Conservation (phyloP, 1,139 yeast species). For the Debaryomyces subglobosus region DNA sequence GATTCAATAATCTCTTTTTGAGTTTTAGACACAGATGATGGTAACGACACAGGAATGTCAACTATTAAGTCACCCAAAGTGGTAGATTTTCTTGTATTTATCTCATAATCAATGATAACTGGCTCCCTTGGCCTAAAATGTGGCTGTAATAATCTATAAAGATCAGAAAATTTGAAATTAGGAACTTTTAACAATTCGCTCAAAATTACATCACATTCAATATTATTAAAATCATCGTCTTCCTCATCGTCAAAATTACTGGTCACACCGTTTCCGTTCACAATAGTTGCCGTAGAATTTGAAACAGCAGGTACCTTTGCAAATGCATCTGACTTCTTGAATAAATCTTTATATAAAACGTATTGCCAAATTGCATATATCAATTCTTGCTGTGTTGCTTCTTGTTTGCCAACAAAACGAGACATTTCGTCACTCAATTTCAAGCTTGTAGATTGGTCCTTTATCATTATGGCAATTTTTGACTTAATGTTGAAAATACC, state of each 20-base stretch:
- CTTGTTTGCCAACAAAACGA: slow-evolving; percentile 70
- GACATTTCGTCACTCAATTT: slow-evolving; percentile 66
- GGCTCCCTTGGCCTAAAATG: slow-evolving; percentile 80
- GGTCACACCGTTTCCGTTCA: slow-evolving; percentile 16
- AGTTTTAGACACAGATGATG: slow-evolving; percentile 43
- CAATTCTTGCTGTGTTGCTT: slow-evolving; percentile 85
- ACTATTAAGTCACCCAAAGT: slow-evolving; percentile 80
- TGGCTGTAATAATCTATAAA: slow-evolving; percentile 63
- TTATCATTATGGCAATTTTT: slow-evolving; percentile 78
- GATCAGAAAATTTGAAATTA: slow-evolving; percentile 67
- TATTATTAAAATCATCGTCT: slow-evolving; percentile 46
- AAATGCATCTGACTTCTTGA: slow-evolving; percentile 42
- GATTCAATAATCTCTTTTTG: slow-evolving; percentile 44
- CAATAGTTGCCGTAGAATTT: slow-evolving; percentile 20
- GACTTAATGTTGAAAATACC: slow-evolving; percentile 72
- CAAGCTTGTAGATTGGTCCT: slow-evolving; percentile 65
- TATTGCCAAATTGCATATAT: slow-evolving; percentile 88
- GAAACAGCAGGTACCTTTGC: slow-evolving; percentile 45
- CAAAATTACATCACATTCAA: slow-evolving; percentile 70
- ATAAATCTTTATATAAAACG: slow-evolving; percentile 71
- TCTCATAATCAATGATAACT: slow-evolving; percentile 69
- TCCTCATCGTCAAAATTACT: slow-evolving; percentile 22
- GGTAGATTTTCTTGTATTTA: slow-evolving; percentile 73
- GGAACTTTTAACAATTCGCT: slow-evolving; percentile 56
- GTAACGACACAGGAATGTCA: slow-evolving; percentile 70